Evolutionary conservation across 2,329 filamentous ascomycete genomes (phyloP), one percentile per base, ranked within the genome.

Genomic region (Grosmannia huntii): DNA sequence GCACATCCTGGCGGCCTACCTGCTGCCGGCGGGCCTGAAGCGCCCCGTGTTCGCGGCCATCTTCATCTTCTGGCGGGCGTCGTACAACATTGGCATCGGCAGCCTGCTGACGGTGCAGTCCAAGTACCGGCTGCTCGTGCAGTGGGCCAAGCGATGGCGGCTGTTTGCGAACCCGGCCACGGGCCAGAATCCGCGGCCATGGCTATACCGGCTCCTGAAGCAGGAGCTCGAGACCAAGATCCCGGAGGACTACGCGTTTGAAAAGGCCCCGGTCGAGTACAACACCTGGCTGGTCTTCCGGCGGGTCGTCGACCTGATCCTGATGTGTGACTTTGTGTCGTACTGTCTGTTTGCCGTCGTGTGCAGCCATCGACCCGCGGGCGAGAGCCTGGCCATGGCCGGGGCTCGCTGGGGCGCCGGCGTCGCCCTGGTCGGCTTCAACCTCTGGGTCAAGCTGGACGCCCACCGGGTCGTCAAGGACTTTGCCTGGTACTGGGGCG

Each of bases 401-500:
- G 65, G 82, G 56, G 78, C 84, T 58, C 86, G 94, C 60, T 99
- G 94, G 94, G 68, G 76, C 4, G 77, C 85, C 53, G 94, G 94
- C 56, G 80, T 92, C 63, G 73, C 80, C 48, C 79, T 97, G 28
- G 86, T 99, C 62, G 79, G 88, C 59, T 97, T 99, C 80, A 99
- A 97, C 71, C 79, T 97, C 25, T 97, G 94, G 91, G 94, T 99
- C 63, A 99, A 99, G 74, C 79, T 99, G 62, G 94, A 99, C 72
- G 94, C 94, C 23, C 94, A 99, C 72, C 83, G 94, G 61, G 94
- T 99, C 55, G 94, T 99, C 68, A 97, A 97, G 73, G 94, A 99
- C 73, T 99, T 91, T 74, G 94, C 94, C 31, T 99, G 94, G 94
- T 99, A 97, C 73, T 99, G 94, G 94, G 94, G 94, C 61, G 94